These are phyloP conservation scores for Pseudogymnoascus sp. DNA, from an alignment of 2,329 filamentous ascomycete genomes.

Conservation along the genomic window DNA sequence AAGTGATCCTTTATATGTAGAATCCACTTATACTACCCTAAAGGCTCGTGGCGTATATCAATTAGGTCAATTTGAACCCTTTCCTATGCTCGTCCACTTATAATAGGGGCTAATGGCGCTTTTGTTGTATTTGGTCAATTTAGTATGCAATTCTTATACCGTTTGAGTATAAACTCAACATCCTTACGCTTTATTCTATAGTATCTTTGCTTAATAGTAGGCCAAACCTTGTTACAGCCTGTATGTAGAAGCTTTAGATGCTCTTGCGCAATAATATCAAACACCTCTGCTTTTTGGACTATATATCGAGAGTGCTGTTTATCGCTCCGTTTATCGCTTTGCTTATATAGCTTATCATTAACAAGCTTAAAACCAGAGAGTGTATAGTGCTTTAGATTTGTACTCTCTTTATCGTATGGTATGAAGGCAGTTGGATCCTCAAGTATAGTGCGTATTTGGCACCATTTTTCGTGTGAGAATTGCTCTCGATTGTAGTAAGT, in stretches of 20 bases:
- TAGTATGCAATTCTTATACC: no score
- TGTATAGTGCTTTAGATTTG: no score
- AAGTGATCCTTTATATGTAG: no score
- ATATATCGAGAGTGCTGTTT: background rate
- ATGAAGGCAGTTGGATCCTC: background rate
- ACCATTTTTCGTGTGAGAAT: background rate
- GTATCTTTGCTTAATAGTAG: background rate
- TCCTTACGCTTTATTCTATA: background rate
- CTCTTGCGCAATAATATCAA: background rate
- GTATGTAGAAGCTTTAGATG: background rate
- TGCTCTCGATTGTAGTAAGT: no score
- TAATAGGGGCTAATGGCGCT: no score
- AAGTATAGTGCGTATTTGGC: background rate
- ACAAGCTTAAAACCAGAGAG: no score
- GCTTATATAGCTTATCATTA: background rate
- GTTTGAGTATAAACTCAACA: background rate
- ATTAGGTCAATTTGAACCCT: no score
- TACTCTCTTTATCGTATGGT: background rate
- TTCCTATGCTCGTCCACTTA: no score
- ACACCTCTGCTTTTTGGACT: background rate
- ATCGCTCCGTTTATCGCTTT: background rate
- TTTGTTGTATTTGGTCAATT: no score
- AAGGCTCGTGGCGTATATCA: no score
- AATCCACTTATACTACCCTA: no score
- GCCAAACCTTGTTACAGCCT: background rate